These are phyloP conservation scores for Saccharomyces hybrid DNA, from an alignment of 1,139 yeast species.

Conservation along the genomic window DNA sequence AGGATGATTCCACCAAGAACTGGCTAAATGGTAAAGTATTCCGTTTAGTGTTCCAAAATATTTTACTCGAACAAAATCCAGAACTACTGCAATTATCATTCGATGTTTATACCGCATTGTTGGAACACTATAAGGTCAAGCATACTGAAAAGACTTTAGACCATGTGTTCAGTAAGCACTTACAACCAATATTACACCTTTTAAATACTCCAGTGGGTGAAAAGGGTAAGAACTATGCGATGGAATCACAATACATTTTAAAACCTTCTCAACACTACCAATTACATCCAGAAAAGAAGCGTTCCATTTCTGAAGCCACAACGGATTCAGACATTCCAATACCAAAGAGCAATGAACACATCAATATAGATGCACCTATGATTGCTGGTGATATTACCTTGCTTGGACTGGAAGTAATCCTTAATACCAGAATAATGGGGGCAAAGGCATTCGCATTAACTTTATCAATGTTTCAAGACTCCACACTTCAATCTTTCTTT, in stretches of 20 bases:
- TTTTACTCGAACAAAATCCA: slow-evolving; percentile 78
- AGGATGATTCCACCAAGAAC: slow-evolving; percentile 54
- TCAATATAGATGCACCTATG: slow-evolving; percentile 91
- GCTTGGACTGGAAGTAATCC: slow-evolving; percentile 66
- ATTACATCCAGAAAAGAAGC: slow-evolving; percentile 28
- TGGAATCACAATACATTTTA: slow-evolving; percentile 67
- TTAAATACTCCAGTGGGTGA: slow-evolving; percentile 92
- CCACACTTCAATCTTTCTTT: slow-evolving; percentile 37
- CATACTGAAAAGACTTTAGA: slow-evolving; percentile 39
- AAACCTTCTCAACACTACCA: slow-evolving; percentile 53
- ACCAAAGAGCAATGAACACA: slow-evolving; percentile 50
- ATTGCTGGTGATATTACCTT: slow-evolving; percentile 84
- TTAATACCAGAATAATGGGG: slow-evolving; percentile 69
- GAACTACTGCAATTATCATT: slow-evolving; percentile 62
- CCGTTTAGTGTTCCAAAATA: slow-evolving; percentile 75
- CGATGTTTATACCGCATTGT: slow-evolving; percentile 51
- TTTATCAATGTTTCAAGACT: slow-evolving; percentile 47
- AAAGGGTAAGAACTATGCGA: slow-evolving; percentile 77
- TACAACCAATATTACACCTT: slow-evolving; percentile 57
- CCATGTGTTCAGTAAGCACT: slow-evolving; percentile 44
- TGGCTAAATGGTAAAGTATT: slow-evolving; percentile 76
- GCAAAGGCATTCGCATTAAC: slow-evolving; percentile 71
- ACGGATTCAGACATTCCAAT: slow-evolving; percentile 36
- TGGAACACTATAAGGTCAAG: slow-evolving; percentile 40
- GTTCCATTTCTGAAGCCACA: slow-evolving; percentile 24